Conservation (phyloP, 208 protist species). For the Herpetomonas samuelpessoai region DNA sequence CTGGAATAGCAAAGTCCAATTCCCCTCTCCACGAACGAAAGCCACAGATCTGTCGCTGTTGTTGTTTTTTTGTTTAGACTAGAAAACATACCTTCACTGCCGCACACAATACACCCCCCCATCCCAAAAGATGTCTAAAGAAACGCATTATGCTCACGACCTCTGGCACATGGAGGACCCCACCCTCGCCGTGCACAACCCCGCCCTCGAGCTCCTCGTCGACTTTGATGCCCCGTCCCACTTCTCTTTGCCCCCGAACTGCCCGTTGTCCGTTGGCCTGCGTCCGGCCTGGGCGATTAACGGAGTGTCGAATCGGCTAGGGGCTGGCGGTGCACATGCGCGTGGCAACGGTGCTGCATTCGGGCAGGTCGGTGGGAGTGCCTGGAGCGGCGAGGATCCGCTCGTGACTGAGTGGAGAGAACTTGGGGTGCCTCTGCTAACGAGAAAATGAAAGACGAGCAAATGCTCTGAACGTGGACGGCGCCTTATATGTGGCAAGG, state of each 20-base stretch:
- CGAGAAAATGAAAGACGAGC: conserved; percentile 13
- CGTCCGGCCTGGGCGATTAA: conserved; percentile 32
- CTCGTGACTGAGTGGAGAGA: conserved; percentile 41
- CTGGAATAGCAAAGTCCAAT: too few species aligned
- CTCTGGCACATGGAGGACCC: conserved; percentile 74
- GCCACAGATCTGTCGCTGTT: too few species aligned
- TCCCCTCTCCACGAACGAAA: too few species aligned
- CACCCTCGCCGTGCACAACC: conserved; percentile 43
- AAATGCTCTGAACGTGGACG: too few species aligned
- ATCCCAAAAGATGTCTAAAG: conserved; percentile 53
- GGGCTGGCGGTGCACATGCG: conserved; percentile 13
- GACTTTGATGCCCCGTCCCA: conserved; percentile 70
- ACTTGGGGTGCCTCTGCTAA: conserved; percentile 23
- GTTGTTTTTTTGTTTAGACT: not conserved
- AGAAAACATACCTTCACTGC: not conserved
- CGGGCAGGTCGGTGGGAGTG: conserved; percentile 6
- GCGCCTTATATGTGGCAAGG: too few species aligned
- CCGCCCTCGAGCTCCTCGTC: conserved; percentile 62
- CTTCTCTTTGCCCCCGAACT: conserved; percentile 52
- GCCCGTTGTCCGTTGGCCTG: conserved; percentile 43
- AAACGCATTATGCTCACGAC: conserved; percentile 59
- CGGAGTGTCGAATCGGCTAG: conserved; percentile 12
- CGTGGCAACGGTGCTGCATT: conserved; percentile 14
- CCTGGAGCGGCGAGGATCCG: conserved; percentile 33
- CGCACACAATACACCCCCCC: not conserved